Base-by-base conservation (phyloP, 1,284 basidiomycete genomes). In the Pseudozyma sp. region DNA sequence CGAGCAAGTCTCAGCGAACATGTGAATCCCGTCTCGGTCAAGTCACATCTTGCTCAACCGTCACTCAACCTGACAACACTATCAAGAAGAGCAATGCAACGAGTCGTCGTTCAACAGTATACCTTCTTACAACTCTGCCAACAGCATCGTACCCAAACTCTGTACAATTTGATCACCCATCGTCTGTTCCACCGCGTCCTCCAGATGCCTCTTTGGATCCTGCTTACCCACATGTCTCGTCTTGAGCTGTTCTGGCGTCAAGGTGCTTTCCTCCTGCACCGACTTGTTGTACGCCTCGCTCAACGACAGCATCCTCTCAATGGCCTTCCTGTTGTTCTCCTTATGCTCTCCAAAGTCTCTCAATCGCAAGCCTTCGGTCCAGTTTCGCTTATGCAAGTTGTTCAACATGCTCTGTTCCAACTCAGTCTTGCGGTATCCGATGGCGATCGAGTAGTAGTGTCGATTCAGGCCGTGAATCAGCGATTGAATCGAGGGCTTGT, bases 401-500 rank as follows among this genome's bases (percentile, higher is more conserved):
- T 80, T 81, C 40, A 85, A 65, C 83, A 85, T 85, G 64, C 67
- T 76, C 75, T 85, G 83, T 68, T 85, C 83, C 50, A 85, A 66
- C 67, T 85, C 83, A 16, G 83, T 85, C 63, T 85, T 85, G 35
- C 83, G 70, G 70, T 85, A 85, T 8, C 79, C 81, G 59, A 85
- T 85, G 43, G 82, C 81, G 51, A 85, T 83, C 52, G 77, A 80
- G 77, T 84, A 85, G 75, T 85, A 85, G 77, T 85, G 83, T 40
- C 83, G 74, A 70, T 85, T 85, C 45, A 85, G 66, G 39, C 83
- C 83, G 68, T 85, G 83, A 54, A 85, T 85, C 38, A 85, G 70
- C 47, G 73, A 93, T 86, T 99, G 97, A 85, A 99, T 99, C 60
- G 92, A 94, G 14, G 97, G 97, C 86, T 99, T 98, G 87, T 97